phyloP scores from a whole-genome alignment of 2,329 filamentous ascomycete species.

The Apiospora aurea region DNA sequence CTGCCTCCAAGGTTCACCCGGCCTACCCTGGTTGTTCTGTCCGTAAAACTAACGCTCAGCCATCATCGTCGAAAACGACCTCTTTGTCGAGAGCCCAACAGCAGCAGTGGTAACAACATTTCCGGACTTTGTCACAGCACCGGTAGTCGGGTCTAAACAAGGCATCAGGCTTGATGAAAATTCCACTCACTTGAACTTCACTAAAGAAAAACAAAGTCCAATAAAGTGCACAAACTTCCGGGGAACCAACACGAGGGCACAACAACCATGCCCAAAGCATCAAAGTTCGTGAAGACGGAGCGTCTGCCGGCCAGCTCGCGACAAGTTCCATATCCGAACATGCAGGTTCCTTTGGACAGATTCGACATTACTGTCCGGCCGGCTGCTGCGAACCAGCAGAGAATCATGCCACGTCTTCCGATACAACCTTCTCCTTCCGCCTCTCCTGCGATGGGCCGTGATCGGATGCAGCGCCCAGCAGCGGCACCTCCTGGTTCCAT shows the following conservation, averaged over 20 bases:
- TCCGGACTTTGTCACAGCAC: not conserved
- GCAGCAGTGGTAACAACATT: not conserved
- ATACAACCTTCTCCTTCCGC: not conserved
- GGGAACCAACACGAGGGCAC: not conserved
- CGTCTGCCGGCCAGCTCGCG: not conserved
- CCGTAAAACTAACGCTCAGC: not conserved
- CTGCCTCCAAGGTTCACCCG: not conserved
- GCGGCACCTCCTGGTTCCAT: not conserved
- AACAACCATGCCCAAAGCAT: not conserved
- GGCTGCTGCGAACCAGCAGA: not conserved
- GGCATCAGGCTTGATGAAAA: not conserved
- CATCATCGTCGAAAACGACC: not conserved
- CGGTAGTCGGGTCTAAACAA: not conserved
- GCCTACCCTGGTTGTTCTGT: not conserved
- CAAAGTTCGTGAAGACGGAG: not conserved
- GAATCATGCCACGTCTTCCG: not conserved
- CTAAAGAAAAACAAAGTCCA: not conserved
- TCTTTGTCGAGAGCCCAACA: not conserved
- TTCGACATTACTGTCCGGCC: not conserved
- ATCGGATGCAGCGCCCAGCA: not conserved
- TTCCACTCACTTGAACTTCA: not conserved
- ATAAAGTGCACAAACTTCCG: not conserved
- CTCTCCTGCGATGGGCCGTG: not conserved
- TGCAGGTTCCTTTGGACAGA: not conserved
- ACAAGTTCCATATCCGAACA: not conserved